Evolutionary conservation across 352 stramenopile species (phyloP).

Genomic region (Globisporangium middletonii): DNA sequence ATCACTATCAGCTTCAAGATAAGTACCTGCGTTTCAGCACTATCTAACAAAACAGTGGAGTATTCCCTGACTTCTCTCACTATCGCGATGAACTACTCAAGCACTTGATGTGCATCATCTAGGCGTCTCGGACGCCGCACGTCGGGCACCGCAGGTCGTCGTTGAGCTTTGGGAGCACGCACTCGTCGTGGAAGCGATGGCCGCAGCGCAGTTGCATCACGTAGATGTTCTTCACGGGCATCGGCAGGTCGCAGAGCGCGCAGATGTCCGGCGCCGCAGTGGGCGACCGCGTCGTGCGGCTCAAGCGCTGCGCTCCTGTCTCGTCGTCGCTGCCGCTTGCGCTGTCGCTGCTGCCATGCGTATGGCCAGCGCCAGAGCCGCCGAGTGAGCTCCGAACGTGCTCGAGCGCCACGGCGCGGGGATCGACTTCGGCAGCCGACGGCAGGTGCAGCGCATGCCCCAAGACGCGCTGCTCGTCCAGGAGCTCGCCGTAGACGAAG

Average conservation of each 20-base stretch:
- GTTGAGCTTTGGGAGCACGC: conserved; percentile 54
- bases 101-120: too few relatives aligned
- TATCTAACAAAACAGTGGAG: background rate
- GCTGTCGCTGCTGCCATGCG: background rate
- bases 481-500: conserved; percentile 31
- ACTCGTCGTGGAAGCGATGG: conserved; percentile 70
- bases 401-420: background rate
- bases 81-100: too few relatives aligned
- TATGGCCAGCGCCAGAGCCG: too few relatives aligned
- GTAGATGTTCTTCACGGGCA: conserved; percentile 20
- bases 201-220: conserved; percentile 45
- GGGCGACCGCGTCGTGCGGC: background rate
- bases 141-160: conserved; percentile 43
- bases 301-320: background rate
- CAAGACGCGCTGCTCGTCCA: conserved; percentile 10
- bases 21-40: background rate
- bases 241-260: conserved; percentile 17
- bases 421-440: background rate
- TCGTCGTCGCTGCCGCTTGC: background rate
- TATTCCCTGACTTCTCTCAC: too few relatives aligned
- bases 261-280: conserved; percentile 7
- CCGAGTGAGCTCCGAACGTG: background rate
- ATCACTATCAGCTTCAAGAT: background rate
- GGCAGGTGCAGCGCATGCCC: background rate
- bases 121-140: conserved; percentile 19